A percentile compares a stretch with the other conserved stretches of the same genome.
Conservation (phyloP, 257 asterid genomes). For the Solanum pinnatisectum region DNA sequence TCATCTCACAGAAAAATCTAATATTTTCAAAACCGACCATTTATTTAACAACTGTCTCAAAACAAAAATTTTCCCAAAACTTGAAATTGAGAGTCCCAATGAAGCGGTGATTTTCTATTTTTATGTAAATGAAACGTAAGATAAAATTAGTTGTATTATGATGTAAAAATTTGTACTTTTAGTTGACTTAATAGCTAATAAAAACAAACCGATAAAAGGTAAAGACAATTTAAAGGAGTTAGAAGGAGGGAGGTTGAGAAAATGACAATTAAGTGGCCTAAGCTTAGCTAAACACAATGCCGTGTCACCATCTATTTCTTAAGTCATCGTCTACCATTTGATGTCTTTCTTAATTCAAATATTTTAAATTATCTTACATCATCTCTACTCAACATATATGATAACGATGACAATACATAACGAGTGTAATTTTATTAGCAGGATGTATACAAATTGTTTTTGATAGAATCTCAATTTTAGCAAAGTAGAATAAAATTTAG, state of each 20-base stretch:
- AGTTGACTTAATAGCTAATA: not conserved
- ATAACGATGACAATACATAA: not conserved
- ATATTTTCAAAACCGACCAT: not conserved
- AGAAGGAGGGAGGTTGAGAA: not conserved
- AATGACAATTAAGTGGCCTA: not conserved
- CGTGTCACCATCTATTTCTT: not conserved
- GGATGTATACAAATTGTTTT: not conserved
- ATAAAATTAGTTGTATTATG: not conserved
- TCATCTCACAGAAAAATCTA: not conserved
- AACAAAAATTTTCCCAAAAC: not conserved
- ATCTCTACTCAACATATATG: not conserved
- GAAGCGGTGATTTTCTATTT: not conserved
- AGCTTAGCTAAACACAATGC: not conserved
- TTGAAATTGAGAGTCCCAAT: not conserved
- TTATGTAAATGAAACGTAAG: not conserved
- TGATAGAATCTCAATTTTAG: not conserved
- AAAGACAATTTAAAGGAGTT: not conserved
- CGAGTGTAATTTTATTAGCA: not conserved
- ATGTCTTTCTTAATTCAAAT: not conserved
- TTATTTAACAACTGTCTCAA: not conserved
- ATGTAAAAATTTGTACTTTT: not conserved
- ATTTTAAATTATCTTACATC: not conserved
- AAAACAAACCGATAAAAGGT: not conserved
- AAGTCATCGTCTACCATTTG: not conserved
- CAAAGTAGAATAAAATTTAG: not conserved